These are phyloP conservation scores for Termitomyces sp. DNA, from an alignment of 768 basidiomycete species.

Conservation along the genomic window DNA sequence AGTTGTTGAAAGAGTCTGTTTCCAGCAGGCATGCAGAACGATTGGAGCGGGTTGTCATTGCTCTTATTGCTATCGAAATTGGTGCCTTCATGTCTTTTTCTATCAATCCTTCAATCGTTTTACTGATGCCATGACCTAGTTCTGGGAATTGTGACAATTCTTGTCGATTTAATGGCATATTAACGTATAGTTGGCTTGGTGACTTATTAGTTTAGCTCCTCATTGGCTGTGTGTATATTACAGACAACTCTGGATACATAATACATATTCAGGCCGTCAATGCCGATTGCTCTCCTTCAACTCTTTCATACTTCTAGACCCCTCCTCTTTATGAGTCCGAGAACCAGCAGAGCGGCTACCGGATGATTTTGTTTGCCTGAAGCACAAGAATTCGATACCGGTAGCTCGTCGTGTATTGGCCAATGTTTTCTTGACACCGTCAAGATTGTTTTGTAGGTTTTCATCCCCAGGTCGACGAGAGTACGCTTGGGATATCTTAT, in stretches of 20 bases:
- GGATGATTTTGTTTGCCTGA: conserved; percentile 61
- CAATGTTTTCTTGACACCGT: conserved; percentile 87
- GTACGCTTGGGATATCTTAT: conserved; percentile 92
- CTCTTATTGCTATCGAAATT: conserved; percentile 85
- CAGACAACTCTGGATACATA: neutral
- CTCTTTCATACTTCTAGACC: conserved; percentile 14
- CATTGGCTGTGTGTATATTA: neutral
- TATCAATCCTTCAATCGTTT: neutral
- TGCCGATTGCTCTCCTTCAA: conserved; percentile 8
- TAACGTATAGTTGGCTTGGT: neutral
- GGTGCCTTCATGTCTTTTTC: conserved; percentile 33
- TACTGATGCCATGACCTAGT: conserved; percentile 33
- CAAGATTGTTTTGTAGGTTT: conserved; percentile 81
- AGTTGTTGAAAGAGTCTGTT: conserved; percentile 91
- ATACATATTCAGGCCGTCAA: neutral
- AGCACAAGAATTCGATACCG: conserved; percentile 92
- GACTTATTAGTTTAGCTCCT: neutral
- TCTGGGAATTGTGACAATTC: conserved; percentile 85
- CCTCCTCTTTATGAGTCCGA: conserved; percentile 15
- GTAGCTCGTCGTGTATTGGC: conserved; percentile 86
- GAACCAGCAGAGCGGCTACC: conserved; percentile 18
- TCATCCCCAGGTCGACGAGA: conserved; percentile 78
- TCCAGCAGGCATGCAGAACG: conserved; percentile 87
- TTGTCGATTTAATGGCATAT: conserved; percentile 74
- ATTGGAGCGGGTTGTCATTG: conserved; percentile 89